phyloP scores from a whole-genome alignment of 2,329 filamentous ascomycete genomes.

The Metarhizium humberi region DNA sequence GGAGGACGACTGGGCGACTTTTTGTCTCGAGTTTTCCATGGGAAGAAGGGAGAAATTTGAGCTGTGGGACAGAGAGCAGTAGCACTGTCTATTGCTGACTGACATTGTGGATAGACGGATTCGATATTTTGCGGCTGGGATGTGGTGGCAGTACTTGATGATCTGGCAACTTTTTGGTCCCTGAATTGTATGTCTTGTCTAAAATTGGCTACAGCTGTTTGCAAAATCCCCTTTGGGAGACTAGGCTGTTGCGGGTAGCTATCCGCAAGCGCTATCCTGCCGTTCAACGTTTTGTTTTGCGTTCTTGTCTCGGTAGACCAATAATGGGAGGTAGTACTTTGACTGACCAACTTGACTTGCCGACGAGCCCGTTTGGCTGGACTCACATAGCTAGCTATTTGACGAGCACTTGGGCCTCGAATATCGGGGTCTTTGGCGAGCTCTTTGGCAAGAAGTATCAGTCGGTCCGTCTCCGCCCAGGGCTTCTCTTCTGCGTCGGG shows the following conservation, averaged over 20 bases:
- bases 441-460: slow-evolving; percentile 21
- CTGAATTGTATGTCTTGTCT: background rate
- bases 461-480: slow-evolving; percentile 27
- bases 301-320: background rate
- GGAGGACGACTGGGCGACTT: slow-evolving; percentile 22
- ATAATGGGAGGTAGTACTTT: background rate
- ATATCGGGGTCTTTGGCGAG: slow-evolving; percentile 16
- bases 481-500: slow-evolving; percentile 8
- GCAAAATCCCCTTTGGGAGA: background rate
- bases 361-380: background rate
- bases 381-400: background rate
- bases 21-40: slow-evolving; percentile 8
- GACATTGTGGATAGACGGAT: background rate
- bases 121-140: background rate
- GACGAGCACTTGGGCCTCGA: slow-evolving; percentile 3
- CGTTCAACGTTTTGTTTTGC: background rate
- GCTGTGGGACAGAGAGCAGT: background rate
- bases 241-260: background rate
- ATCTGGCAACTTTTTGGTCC: background rate
- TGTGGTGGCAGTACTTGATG: background rate
- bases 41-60: slow-evolving; percentile 24
- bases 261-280: background rate
- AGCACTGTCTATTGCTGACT: background rate
- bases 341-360: background rate
- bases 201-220: background rate